These are phyloP conservation scores for Mycosphaerella sp. DNA, from an alignment of 2,329 filamentous ascomycete species.

Conservation along the genomic window DNA sequence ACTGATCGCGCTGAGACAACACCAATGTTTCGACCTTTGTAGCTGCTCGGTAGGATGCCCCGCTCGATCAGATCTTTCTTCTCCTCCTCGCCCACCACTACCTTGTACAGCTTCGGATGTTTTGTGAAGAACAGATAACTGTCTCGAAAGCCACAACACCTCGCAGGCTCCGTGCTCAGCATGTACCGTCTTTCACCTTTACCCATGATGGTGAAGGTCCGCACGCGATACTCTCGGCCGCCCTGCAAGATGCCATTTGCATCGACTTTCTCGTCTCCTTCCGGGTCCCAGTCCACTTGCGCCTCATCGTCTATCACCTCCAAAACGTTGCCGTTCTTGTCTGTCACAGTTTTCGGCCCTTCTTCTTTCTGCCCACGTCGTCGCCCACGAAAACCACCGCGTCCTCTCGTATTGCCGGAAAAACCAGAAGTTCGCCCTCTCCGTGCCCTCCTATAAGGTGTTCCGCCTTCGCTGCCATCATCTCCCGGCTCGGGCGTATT, in stretches of 20 bases:
- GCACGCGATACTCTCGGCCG: constrained; percentile 86
- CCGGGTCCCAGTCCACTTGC: constrained; percentile 74
- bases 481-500: constrained; percentile 53
- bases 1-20: constrained; percentile 95
- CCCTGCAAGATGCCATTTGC: constrained; percentile 76
- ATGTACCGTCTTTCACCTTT: constrained; percentile 88
- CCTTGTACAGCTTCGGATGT: constrained; percentile 92
- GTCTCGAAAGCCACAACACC: constrained; percentile 94
- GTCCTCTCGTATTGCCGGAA: constrained; percentile 29
- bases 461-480: constrained; percentile 43
- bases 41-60: constrained; percentile 93
- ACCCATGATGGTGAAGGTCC: constrained; percentile 85
- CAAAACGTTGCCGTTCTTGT: constrained; percentile 88
- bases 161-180: constrained; percentile 94
- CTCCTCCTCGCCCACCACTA: constrained; percentile 95
- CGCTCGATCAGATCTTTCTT: constrained; percentile 95
- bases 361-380: constrained; percentile 66
- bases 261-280: constrained; percentile 90
- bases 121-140: constrained; percentile 99
- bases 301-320: constrained; percentile 91
- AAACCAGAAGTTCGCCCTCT: constrained; percentile 43
- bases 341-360: constrained; percentile 75
- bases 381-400: constrained; percentile 65
- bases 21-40: constrained; percentile 96
- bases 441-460: constrained; percentile 43